Percentiles rank a stretch among this genome's conserved stretches.
These are phyloP conservation scores for Chalciporus chontae DNA, from an alignment of 768 basidiomycete genomes.

Conservation along the genomic window DNA sequence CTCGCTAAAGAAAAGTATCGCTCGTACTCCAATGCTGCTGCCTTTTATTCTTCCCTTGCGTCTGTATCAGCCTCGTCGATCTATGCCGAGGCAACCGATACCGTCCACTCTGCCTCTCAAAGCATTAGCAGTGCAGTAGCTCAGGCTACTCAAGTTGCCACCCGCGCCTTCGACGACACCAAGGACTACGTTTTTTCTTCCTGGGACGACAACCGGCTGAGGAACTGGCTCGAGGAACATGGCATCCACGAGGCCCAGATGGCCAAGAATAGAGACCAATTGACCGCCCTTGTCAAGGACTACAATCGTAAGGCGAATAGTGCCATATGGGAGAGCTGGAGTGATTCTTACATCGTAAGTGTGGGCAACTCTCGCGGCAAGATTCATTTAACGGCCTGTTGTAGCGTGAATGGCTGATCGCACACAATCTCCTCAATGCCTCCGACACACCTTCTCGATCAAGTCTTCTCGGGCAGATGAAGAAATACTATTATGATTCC, in stretches of 20 bases:
- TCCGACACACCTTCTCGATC: conserved; percentile 50
- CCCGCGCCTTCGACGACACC: conserved; percentile 56
- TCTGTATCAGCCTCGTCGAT: conserved; percentile 48
- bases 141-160: conserved; percentile 51
- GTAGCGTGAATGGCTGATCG: conserved; percentile 80
- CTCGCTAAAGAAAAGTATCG: conserved; percentile 71
- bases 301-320: conserved; percentile 59
- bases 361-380: background rate
- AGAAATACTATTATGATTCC: conserved; percentile 69
- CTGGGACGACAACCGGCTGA: conserved; percentile 80
- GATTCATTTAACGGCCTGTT: background rate
- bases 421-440: conserved; percentile 69
- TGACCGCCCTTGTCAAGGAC: conserved; percentile 64
- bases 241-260: conserved; percentile 64
- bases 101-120: conserved; percentile 37
- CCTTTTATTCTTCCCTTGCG: conserved; percentile 48
- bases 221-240: conserved; percentile 70
- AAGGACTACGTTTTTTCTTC: conserved; percentile 88
- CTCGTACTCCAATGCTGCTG: conserved; percentile 57
- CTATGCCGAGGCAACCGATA: conserved; percentile 41
- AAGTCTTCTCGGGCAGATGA: conserved; percentile 63
- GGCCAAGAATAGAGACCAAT: conserved; percentile 53
- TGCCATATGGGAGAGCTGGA: conserved; percentile 84
- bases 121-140: conserved; percentile 41
- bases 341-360: conserved; percentile 74